Base-by-base conservation (phyloP, 257 asterid species). In the Solanum pimpinellifolium region DNA sequence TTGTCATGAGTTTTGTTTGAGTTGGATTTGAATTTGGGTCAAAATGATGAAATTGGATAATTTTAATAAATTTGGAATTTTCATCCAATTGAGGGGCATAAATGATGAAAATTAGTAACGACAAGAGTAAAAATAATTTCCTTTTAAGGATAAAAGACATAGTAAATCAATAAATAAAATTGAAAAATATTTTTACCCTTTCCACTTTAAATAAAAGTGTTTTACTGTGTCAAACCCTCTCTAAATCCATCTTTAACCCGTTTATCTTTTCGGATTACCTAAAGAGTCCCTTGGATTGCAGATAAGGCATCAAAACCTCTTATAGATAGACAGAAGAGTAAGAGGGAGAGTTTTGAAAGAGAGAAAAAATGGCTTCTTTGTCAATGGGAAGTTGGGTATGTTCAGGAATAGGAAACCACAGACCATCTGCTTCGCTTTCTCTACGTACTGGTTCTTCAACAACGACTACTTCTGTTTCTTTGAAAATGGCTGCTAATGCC, bases 371-470 rank as follows among this genome's bases (percentile, higher is more conserved):
- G 98, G 98, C 98, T 56, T 91, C 88, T 65, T 46, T 94, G 87
- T 91, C 98, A 86, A 88, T 91, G 91, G 95, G 91, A 20, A 89
- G 91, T 35, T 89, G 66, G 82, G 49, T 68, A 25, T 86, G 49
- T 83, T 60, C 88, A 23, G 86, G 90, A 68, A 89, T 60, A 10
- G 83, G 76, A 85, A 86, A 85, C 42, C 83, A 11, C 11, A 75
- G 83, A 14, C 94, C 97, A 44, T 91, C 95, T 42, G 96, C 98
- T 90, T 96, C 98, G 11, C 92, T 94, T 25, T 88, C 94, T 31
- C 90, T 92, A 35, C 87, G 87, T 41, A 83, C 93, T 5, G 95
- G 93, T 81, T 87, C 41, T 46, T 47, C 94, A 9, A 85, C 85
- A 41, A 46, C 86, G 16, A 5, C n/a, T 9, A 33, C 14, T 33